phyloP scores from a whole-genome alignment of 2,329 filamentous ascomycete genomes.

The Polychaeton citri region DNA sequence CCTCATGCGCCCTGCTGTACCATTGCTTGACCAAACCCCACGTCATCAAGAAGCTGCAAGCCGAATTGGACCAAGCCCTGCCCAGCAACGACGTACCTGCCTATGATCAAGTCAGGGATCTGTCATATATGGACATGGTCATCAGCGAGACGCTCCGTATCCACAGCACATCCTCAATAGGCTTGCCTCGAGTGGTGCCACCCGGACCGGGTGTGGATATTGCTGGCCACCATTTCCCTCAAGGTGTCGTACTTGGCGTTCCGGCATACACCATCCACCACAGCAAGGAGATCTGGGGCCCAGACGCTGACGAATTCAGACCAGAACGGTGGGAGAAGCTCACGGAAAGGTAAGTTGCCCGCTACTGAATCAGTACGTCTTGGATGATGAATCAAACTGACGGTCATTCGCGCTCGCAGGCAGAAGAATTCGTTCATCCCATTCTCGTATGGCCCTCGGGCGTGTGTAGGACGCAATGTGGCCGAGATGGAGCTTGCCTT shows the following conservation, averaged over 20 bases:
- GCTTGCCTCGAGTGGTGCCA: constrained; percentile 65
- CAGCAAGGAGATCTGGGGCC: constrained; percentile 27
- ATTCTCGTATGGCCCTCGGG: constrained; percentile 29
- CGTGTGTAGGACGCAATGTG: constrained; percentile 31
- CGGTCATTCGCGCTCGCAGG: neutral
- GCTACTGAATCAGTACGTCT: neutral
- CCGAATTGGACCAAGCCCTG: constrained; percentile 61
- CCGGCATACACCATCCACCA: constrained; percentile 30
- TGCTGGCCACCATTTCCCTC: constrained; percentile 53
- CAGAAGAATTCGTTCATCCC: constrained; percentile 28
- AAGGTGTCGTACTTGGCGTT: constrained; percentile 23
- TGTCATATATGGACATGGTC: constrained; percentile 62
- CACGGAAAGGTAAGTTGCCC: constrained; percentile 11
- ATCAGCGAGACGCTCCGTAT: constrained; percentile 77
- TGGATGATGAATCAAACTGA: too few relatives aligned
- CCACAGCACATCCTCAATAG: constrained; percentile 76
- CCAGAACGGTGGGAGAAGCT: constrained; percentile 29
- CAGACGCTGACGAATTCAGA: constrained; percentile 26
- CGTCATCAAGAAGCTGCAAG: constrained; percentile 57
- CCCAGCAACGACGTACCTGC: constrained; percentile 50
- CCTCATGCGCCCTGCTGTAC: constrained; percentile 71
- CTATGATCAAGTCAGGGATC: constrained; percentile 58
- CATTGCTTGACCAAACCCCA: constrained; percentile 57
- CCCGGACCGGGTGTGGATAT: constrained; percentile 50
- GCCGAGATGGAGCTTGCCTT: constrained; percentile 29